Conservation (phyloP, 345 rosid genomes). For the Linum usitatissimum region DNA sequence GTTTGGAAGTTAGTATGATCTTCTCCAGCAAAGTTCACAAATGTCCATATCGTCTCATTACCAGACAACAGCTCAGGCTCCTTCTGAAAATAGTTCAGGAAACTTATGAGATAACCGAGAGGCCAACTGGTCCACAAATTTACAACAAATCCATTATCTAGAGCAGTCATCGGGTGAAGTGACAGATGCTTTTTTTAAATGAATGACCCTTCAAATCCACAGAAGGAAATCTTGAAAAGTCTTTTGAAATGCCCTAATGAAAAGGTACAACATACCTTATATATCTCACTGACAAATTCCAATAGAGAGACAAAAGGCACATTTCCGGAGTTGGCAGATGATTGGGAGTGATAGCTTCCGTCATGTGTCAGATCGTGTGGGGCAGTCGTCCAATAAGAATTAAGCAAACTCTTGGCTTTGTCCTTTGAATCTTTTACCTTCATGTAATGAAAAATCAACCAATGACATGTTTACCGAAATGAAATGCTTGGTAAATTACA, state of each 20-base stretch:
- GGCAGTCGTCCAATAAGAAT: constrained; percentile 44
- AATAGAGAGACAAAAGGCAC: constrained; percentile 67
- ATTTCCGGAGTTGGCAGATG: constrained; percentile 31
- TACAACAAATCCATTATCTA: not conserved
- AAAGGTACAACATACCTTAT: constrained; percentile 47
- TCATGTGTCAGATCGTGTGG: constrained; percentile 40
- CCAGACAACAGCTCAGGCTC: constrained; percentile 85
- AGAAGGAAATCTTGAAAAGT: not conserved
- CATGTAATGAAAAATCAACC: not conserved
- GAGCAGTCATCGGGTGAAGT: not conserved
- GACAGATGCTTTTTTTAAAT: not conserved
- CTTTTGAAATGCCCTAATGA: not conserved
- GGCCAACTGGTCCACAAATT: not conserved
- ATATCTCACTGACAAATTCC: constrained; percentile 87
- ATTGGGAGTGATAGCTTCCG: constrained; percentile 46
- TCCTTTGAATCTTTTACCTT: constrained; percentile 92
- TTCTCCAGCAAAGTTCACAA: constrained; percentile 95
- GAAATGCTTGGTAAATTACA: not conserved
- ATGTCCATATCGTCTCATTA: constrained; percentile 95
- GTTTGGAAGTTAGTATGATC: constrained; percentile 94
- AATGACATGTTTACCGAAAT: not conserved
- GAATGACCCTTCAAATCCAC: not conserved
- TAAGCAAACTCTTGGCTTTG: constrained; percentile 65
- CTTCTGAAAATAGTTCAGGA: constrained; percentile 39
- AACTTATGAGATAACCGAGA: not conserved